These are phyloP conservation scores for Immersiella caudata DNA, from an alignment of 495 filamentous ascomycete species.

Conservation along the genomic window DNA sequence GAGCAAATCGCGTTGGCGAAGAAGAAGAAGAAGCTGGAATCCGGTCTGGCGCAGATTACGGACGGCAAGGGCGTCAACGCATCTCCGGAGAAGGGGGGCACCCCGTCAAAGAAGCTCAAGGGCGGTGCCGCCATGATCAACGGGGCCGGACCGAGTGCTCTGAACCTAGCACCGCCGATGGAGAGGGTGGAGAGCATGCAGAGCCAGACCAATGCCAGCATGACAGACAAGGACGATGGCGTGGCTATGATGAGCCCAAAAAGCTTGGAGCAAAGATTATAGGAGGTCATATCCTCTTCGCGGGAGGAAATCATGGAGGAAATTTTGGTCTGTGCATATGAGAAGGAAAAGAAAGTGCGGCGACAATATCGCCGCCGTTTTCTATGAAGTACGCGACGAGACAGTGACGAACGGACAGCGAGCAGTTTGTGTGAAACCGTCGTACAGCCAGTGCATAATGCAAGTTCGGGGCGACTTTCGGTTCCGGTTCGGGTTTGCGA, in stretches of 20 bases:
- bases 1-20: slow-evolving; percentile 72
- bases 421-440: slow-evolving; percentile 2
- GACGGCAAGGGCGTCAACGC: slow-evolving; percentile 44
- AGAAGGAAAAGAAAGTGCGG: not conserved
- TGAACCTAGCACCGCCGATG: slow-evolving; percentile 41
- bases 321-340: not conserved
- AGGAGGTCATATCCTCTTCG: not conserved
- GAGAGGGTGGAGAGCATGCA: slow-evolving; percentile 54
- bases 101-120: slow-evolving; percentile 45
- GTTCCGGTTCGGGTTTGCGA: not conserved
- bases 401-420: not conserved
- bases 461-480: not conserved
- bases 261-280: slow-evolving; percentile 54
- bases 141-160: slow-evolving; percentile 29
- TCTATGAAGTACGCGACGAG: not conserved
- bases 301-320: not conserved
- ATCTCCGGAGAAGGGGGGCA: slow-evolving; percentile 45
- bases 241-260: slow-evolving; percentile 70
- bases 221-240: slow-evolving; percentile 58
- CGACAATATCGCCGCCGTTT: not conserved
- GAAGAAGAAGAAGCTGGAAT: slow-evolving; percentile 71
- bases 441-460: not conserved
- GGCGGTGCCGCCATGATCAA: slow-evolving; percentile 30
- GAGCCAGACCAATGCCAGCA: slow-evolving; percentile 53
- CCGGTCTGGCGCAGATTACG: slow-evolving; percentile 45